These are phyloP conservation scores for Goniomonas avonlea DNA, from an alignment of 78 protist species.

Conservation along the genomic window DNA sequence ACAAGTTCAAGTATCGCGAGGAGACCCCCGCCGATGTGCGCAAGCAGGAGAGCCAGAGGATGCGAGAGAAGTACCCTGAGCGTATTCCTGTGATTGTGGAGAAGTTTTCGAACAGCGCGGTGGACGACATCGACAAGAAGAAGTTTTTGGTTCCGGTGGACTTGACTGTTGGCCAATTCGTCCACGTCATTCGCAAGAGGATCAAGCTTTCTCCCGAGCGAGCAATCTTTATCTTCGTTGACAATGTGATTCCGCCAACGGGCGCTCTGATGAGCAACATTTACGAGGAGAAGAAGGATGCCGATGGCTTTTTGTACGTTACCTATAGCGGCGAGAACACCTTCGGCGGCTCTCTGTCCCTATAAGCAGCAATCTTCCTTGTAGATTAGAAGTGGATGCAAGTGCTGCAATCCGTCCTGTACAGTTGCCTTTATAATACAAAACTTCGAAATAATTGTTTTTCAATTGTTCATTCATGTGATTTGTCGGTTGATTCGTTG, in stretches of 20 bases:
- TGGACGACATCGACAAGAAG: constrained; percentile 82
- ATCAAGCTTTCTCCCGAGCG: constrained; percentile 76
- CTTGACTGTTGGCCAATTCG: constrained; percentile 84
- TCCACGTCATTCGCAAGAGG: constrained; percentile 78
- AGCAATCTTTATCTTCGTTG: constrained; percentile 81
- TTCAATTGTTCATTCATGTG: no score
- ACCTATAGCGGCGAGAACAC: constrained; percentile 71
- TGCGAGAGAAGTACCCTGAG: constrained; percentile 66
- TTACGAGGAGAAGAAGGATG: constrained; percentile 81
- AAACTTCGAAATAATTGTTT: no score
- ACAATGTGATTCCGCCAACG: constrained; percentile 63
- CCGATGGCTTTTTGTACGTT: constrained; percentile 84
- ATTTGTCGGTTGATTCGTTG: no score
- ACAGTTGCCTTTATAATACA: no score
- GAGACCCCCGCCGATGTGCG: no score
- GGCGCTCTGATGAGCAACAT: constrained; percentile 64
- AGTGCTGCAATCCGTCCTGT: no score
- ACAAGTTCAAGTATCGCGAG: no score
- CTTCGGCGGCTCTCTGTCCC: no score
- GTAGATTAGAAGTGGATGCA: no score
- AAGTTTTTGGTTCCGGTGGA: constrained; percentile 80
- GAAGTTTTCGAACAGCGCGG: constrained; percentile 69
- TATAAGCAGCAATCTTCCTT: no score
- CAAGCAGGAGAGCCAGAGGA: not conserved
- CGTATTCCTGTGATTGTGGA: constrained; percentile 86